A percentile compares a stretch with the other conserved stretches of the same genome.
Conservation (phyloP, 306 rosid species). For the Cicer bijugum region DNA sequence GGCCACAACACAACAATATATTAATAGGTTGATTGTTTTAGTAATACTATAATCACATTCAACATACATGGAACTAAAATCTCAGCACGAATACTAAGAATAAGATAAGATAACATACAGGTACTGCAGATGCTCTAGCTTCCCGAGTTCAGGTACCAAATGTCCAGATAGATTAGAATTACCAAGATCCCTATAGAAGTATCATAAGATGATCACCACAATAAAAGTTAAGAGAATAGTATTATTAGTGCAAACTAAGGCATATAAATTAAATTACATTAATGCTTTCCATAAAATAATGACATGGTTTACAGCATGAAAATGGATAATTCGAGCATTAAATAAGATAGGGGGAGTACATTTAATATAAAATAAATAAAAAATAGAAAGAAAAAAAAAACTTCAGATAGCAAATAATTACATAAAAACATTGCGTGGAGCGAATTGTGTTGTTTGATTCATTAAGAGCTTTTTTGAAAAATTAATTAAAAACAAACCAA, state of each 20-base stretch:
- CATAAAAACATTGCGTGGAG: not conserved
- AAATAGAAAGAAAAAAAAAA: not conserved
- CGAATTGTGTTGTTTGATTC: not conserved
- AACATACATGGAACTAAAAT: not conserved
- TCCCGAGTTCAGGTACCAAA: constrained; percentile 86
- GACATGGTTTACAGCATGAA: not conserved
- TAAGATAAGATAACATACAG: constrained; percentile 59
- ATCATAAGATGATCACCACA: constrained; percentile 26
- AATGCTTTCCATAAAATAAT: not conserved
- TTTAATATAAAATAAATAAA: not conserved
- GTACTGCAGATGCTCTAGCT: constrained; percentile 84
- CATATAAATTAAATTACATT: not conserved
- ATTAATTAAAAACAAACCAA: not conserved
- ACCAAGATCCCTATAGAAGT: constrained; percentile 82
- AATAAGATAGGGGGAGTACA: not conserved
- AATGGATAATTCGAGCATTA: not conserved
- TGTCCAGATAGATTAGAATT: constrained; percentile 93
- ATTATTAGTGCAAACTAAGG: not conserved
- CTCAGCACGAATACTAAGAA: not conserved
- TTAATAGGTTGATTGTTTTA: not conserved
- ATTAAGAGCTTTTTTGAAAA: not conserved
- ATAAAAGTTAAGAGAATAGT: not conserved
- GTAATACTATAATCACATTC: not conserved
- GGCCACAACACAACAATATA: not conserved
- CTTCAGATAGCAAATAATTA: not conserved